Conservation (phyloP, 202 grass and related monocot genomes). For the Miscanthus sacchariflorus region DNA sequence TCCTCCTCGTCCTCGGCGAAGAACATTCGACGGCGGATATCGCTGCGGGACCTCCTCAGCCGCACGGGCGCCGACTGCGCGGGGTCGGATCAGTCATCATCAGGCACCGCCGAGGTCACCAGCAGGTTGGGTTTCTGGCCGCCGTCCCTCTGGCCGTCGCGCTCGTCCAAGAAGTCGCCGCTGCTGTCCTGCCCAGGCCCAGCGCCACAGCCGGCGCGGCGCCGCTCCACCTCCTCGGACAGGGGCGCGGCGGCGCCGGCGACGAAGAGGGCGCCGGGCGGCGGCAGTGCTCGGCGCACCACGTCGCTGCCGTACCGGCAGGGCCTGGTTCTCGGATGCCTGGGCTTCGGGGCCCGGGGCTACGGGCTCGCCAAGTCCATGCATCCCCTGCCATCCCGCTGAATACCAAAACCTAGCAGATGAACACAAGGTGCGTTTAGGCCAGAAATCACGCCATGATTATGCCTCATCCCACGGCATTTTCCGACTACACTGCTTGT, state of each 20-base stretch:
- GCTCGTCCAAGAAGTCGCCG: constrained; percentile 41
- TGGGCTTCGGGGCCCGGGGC: constrained; percentile 51
- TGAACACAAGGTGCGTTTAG: not conserved
- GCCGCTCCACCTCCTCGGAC: constrained; percentile 48
- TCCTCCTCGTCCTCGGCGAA: constrained; percentile 18
- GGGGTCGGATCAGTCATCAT: not conserved
- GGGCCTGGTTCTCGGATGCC: constrained; percentile 49
- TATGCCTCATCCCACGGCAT: not conserved
- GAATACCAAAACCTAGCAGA: not conserved
- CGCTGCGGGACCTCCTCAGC: constrained; percentile 57
- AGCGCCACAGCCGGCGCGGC: constrained; percentile 25
- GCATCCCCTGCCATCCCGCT: constrained; percentile 49
- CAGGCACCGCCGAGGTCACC: not conserved
- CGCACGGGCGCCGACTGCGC: constrained; percentile 8
- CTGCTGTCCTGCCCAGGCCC: constrained; percentile 22
- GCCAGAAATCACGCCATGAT: not conserved
- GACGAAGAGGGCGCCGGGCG: not conserved
- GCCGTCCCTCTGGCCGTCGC: constrained; percentile 51
- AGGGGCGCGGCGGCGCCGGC: not conserved
- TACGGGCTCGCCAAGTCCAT: constrained; percentile 61
- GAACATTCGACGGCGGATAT: constrained; percentile 35
- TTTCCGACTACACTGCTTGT: not conserved
- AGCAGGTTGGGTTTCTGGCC: constrained; percentile 48
- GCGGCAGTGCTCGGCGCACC: constrained; percentile 34
- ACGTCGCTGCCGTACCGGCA: constrained; percentile 61